These are phyloP conservation scores for Cryptomeria japonica DNA, from an alignment of 75 land plant genomes.

Conservation along the genomic window DNA sequence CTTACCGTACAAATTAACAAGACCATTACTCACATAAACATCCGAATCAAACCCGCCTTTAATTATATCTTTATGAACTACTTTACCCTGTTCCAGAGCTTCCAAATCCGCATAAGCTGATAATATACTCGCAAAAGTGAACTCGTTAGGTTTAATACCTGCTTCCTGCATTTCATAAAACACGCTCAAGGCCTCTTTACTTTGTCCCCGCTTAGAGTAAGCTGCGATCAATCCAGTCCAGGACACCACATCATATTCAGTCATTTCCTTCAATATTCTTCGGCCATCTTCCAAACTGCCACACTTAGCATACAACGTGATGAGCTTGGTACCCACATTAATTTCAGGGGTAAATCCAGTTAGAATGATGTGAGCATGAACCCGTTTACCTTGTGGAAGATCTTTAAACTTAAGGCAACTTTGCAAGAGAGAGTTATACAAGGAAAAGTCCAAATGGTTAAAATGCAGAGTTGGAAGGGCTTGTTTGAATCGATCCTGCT, in stretches of 20 bases:
- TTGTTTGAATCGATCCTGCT: background rate
- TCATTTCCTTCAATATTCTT: constrained; percentile 3
- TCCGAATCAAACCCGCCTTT: constrained; percentile 16
- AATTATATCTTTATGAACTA: constrained; percentile 8
- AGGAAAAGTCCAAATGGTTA: too few relatives aligned
- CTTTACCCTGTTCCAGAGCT: constrained; percentile 17
- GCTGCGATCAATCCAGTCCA: constrained; percentile 20
- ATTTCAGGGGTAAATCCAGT: constrained; percentile 8
- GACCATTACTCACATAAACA: constrained; percentile 20
- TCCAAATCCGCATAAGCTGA: background rate
- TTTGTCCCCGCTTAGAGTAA: too few relatives aligned
- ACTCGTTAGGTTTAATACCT: too few relatives aligned
- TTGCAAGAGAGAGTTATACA: too few relatives aligned
- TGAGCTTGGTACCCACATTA: too few relatives aligned
- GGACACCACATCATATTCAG: constrained; percentile 2
- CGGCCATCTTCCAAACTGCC: constrained; percentile 9
- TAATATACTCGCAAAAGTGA: too few relatives aligned
- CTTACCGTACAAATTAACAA: constrained; percentile 30
- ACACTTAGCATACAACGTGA: constrained; percentile 14
- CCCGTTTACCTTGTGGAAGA: constrained; percentile 20
- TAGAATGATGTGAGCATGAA: constrained; percentile 36
- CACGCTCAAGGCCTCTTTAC: too few relatives aligned
- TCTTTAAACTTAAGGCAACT: too few relatives aligned
- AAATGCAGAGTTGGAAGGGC: background rate
- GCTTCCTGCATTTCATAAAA: too few relatives aligned